Evolutionary conservation across 345 rosid genomes (phyloP).

Genomic region (Nephelium lappaceum): DNA sequence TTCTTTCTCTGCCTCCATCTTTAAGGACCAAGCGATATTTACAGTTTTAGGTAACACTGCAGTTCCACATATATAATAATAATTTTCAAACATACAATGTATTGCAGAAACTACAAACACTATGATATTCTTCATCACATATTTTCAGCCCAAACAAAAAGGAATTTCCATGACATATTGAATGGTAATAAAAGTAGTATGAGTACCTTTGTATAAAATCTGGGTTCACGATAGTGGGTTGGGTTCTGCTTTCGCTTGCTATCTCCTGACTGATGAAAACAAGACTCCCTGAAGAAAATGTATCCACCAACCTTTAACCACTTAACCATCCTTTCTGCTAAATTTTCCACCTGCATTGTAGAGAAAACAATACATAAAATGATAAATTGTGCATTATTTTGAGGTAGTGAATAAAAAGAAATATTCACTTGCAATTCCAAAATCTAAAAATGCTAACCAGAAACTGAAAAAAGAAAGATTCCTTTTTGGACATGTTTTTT

Average conservation of each 20-base stretch:
- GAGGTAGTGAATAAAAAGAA: not conserved
- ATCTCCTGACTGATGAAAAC: slow-evolving; percentile 97
- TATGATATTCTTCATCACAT: not conserved
- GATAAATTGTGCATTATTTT: not conserved
- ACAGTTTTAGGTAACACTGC: not conserved
- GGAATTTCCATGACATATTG: not conserved
- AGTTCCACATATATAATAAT: not conserved
- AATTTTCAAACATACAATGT: not conserved
- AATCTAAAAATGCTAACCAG: not conserved
- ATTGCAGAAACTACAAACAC: not conserved
- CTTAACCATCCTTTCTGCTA: slow-evolving; percentile 74
- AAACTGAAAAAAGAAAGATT: not conserved
- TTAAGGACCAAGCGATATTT: not conserved
- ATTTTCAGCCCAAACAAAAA: not conserved
- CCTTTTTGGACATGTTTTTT: not conserved
- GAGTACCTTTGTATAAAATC: slow-evolving; percentile 88
- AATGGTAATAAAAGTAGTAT: slow-evolving; percentile 8
- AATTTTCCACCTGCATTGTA: slow-evolving; percentile 62
- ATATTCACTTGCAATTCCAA: not conserved
- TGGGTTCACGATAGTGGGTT: slow-evolving; percentile 96
- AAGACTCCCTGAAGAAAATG: slow-evolving; percentile 95
- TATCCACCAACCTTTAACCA: slow-evolving; percentile 93
- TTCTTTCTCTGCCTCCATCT: not conserved
- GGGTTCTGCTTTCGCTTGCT: slow-evolving; percentile 78
- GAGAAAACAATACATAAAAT: not conserved